phyloP scores from a whole-genome alignment of 73 alveolate species.

The Blepharisma japonicum region DNA sequence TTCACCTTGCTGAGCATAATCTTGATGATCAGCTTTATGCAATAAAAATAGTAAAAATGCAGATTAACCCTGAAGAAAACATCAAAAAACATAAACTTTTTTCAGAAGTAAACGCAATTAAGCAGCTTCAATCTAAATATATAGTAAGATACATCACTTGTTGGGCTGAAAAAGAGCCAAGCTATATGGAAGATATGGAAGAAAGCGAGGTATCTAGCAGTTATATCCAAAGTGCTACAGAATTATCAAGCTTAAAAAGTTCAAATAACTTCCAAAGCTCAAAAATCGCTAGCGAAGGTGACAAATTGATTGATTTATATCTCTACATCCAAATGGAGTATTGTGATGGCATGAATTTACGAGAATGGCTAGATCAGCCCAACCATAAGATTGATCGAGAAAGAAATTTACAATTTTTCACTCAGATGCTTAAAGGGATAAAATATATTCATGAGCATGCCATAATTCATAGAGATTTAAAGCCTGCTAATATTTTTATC shows the following conservation, averaged over 20 bases:
- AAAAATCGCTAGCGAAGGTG: too few species aligned
- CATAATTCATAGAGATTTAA: slow-evolving; percentile 84
- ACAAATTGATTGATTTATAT: not conserved
- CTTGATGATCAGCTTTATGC: slow-evolving; percentile 22
- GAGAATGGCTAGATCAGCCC: slow-evolving; percentile 53
- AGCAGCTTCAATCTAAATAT: slow-evolving; percentile 12
- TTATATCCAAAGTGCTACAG: too few species aligned
- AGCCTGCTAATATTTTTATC: slow-evolving; percentile 83
- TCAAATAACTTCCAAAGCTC: too few species aligned
- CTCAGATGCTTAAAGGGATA: slow-evolving; percentile 73
- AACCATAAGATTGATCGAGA: slow-evolving; percentile 47
- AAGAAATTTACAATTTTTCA: slow-evolving; percentile 53
- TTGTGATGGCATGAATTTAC: slow-evolving; percentile 75
- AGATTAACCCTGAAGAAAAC: not conserved
- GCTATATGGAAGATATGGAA: not conserved
- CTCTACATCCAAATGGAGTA: slow-evolving; percentile 86
- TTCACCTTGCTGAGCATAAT: not conserved
- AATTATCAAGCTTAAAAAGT: too few species aligned
- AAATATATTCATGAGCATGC: slow-evolving; percentile 75
- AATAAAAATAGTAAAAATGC: slow-evolving; percentile 18
- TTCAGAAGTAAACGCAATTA: slow-evolving; percentile 27
- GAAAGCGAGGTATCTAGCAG: too few species aligned
- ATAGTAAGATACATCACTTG: slow-evolving; percentile 26
- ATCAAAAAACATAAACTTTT: slow-evolving; percentile 6
- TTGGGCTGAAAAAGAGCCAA: slow-evolving; percentile 14